phyloP scores from a whole-genome alignment of 2,329 filamentous ascomycete species.

The Raffaelea deltoideospora region DNA sequence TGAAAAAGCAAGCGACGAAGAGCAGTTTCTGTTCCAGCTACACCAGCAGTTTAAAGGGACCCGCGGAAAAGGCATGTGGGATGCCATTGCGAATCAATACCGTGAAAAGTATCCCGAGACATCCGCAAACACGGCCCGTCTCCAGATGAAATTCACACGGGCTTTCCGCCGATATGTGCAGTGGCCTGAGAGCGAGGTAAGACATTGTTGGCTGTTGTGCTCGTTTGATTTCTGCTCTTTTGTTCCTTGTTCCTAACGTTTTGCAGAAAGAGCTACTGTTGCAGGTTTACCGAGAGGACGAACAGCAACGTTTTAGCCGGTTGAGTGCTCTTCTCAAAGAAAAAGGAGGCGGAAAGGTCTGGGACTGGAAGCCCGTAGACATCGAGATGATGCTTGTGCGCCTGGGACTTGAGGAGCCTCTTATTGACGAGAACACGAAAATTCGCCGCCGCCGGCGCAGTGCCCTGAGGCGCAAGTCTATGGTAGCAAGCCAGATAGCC shows the following conservation, averaged over 20 bases:
- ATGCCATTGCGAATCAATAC: conserved; percentile 32
- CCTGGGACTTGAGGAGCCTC: conserved; percentile 29
- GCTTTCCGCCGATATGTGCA: conserved; percentile 31
- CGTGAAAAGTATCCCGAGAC: conserved; percentile 14
- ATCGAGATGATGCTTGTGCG: conserved; percentile 35
- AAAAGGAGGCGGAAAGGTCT: conserved; percentile 32
- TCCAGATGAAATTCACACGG: conserved; percentile 42
- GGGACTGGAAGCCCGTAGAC: conserved; percentile 33
- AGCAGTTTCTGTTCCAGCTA: conserved; percentile 33
- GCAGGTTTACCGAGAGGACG: conserved; percentile 24
- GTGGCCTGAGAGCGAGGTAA: conserved; percentile 36
- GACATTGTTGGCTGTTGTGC: too few relatives aligned
- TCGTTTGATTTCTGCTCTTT: conserved; percentile 1
- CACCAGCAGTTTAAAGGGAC: conserved; percentile 27
- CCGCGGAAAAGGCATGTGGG: conserved; percentile 45
- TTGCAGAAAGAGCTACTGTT: conserved; percentile 14
- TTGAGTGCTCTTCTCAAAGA: conserved; percentile 31
- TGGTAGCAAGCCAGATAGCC: neutral
- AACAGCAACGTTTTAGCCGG: conserved; percentile 26
- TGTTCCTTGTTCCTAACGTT: neutral
- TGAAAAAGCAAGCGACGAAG: conserved; percentile 28
- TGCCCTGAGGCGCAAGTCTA: conserved; percentile 8
- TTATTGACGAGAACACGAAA: conserved; percentile 23
- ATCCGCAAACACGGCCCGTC: conserved; percentile 24
- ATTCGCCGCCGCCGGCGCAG: conserved; percentile 27